These are phyloP conservation scores for Stygiomarasmius scandens DNA, from an alignment of 1,284 basidiomycete species.

Conservation along the genomic window DNA sequence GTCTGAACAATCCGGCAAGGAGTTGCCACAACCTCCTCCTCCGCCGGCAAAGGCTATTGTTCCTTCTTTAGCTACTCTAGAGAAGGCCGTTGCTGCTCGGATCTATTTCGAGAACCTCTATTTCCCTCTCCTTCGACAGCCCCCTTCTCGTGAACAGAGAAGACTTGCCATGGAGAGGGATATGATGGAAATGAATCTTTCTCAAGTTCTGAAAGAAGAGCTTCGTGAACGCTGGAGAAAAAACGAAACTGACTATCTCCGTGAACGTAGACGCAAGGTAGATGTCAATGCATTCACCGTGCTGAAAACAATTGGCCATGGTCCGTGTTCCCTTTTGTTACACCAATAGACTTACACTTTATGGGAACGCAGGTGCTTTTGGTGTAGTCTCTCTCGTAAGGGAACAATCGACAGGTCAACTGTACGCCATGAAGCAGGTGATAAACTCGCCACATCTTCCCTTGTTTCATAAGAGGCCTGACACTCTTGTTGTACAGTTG, in stretches of 20 bases:
- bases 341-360: not conserved
- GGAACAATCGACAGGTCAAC: slow-evolving; percentile 76
- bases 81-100: slow-evolving; percentile 89
- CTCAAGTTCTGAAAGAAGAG: slow-evolving; percentile 69
- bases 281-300: slow-evolving; percentile 86
- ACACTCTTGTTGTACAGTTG: slow-evolving; percentile 52
- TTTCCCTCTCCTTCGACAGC: slow-evolving; percentile 85
- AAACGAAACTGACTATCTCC: slow-evolving; percentile 89
- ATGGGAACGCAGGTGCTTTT: slow-evolving; percentile 72
- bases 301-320: slow-evolving; percentile 95
- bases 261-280: slow-evolving; percentile 82
- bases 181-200: slow-evolving; percentile 75
- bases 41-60: slow-evolving; percentile 60
- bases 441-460: slow-evolving; percentile 19
- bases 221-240: slow-evolving; percentile 79
- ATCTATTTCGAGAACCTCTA: slow-evolving; percentile 98
- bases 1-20: slow-evolving; percentile 19
- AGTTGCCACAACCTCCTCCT: slow-evolving; percentile 27
- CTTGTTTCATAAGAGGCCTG: not conserved
- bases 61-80: slow-evolving; percentile 88
- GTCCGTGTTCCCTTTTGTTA: slow-evolving; percentile 44
- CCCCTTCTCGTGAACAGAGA: slow-evolving; percentile 84
- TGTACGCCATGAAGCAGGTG: slow-evolving; percentile 98
- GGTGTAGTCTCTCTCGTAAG: slow-evolving; percentile 93
- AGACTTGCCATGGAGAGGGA: slow-evolving; percentile 86